A percentile compares a stretch with the other conserved stretches of the same genome.
phyloP scores from a whole-genome alignment of 1,284 basidiomycete species.

The Testicularia cyperi region DNA sequence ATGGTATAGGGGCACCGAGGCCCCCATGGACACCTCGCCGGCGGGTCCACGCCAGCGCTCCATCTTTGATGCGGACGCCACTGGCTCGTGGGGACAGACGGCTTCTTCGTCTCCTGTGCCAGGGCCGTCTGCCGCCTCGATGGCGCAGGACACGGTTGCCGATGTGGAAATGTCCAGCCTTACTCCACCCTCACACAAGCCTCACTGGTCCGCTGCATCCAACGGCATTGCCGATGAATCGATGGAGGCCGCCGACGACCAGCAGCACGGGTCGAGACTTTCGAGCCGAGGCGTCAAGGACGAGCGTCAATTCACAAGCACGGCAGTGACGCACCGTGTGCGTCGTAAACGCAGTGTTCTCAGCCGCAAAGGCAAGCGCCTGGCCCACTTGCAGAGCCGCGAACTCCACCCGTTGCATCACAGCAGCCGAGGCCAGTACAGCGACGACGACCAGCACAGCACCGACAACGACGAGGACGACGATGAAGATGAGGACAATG shows the following conservation, averaged over 20 bases:
- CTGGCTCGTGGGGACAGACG: slow-evolving; percentile 1
- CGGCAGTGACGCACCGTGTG: slow-evolving; percentile 6
- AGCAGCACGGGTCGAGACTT: slow-evolving; percentile 1
- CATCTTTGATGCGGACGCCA: slow-evolving; percentile 5
- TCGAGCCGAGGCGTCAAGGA: too few relatives aligned
- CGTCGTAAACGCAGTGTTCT: slow-evolving; percentile 27
- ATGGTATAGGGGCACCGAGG: slow-evolving; percentile 44
- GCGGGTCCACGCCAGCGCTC: slow-evolving; percentile 28
- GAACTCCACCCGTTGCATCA: slow-evolving; percentile 2
- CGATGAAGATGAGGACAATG: neutral
- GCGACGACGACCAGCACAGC: slow-evolving; percentile 13
- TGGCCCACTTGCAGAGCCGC: slow-evolving; percentile 32
- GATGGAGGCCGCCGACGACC: slow-evolving; percentile 12
- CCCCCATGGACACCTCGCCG: slow-evolving; percentile 49
- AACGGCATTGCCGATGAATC: slow-evolving; percentile 23
- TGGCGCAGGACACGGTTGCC: slow-evolving; percentile 14
- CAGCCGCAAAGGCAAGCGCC: slow-evolving; percentile 33
- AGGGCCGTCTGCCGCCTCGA: slow-evolving; percentile 3
- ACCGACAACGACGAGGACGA: slow-evolving; percentile 2
- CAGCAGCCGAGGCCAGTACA: neutral
- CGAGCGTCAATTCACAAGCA: too few relatives aligned
- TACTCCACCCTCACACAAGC: slow-evolving; percentile 27
- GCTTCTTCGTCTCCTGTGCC: too few relatives aligned
- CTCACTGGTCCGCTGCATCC: slow-evolving; percentile 1
- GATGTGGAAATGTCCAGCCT: slow-evolving; percentile 43